Conservation (phyloP, 257 asterid species). For the Salvia hispanica region DNA sequence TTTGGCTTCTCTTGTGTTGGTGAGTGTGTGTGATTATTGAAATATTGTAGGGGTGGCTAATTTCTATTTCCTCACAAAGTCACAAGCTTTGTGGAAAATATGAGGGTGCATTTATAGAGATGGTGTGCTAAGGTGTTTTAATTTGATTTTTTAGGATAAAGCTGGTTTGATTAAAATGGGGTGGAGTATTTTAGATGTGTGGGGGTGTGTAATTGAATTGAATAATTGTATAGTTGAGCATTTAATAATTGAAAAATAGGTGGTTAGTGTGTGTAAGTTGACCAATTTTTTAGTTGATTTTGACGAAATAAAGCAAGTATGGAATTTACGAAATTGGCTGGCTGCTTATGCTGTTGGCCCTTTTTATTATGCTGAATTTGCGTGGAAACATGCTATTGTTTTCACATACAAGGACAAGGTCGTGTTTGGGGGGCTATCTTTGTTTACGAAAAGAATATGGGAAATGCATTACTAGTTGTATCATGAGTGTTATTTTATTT, state of each 20-base stretch:
- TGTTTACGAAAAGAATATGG: background rate
- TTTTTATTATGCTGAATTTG: conserved; percentile 3
- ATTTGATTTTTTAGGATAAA: background rate
- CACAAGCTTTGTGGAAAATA: conserved; percentile 22
- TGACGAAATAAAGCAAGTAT: background rate
- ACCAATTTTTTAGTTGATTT: conserved; percentile 25
- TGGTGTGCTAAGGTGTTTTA: background rate
- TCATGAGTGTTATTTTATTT: background rate
- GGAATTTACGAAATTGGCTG: conserved; percentile 24
- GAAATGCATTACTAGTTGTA: background rate
- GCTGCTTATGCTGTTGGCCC: background rate
- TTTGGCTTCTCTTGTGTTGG: background rate
- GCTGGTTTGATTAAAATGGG: conserved; percentile 17
- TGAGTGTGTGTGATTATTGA: background rate
- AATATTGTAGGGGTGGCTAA: background rate
- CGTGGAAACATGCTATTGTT: background rate
- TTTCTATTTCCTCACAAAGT: background rate
- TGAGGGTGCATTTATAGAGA: conserved; percentile 8
- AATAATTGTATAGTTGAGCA: background rate
- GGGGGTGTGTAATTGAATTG: background rate
- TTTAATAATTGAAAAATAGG: background rate
- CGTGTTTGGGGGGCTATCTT: conserved; percentile 30
- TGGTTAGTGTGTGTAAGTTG: conserved; percentile 39
- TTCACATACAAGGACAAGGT: conserved; percentile 29
- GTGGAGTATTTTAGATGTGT: background rate